phyloP scores from a whole-genome alignment of 176 grass and related monocot species.

The bread wheat (Triticum aestivum) region IWGSC_CS_RefSeq_v2.1 NC_057800.1:633331681-633332180 shows the following conservation, averaged over 20 bases:
- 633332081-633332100: too few species aligned
- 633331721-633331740: not conserved
- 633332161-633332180: too few species aligned
- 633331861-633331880: not conserved
- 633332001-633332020: not conserved
- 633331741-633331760: constrained; percentile 22
- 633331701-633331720: not conserved
- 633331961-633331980: too few species aligned
- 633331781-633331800: not conserved
- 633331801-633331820: constrained; percentile 23
- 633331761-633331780: not conserved
- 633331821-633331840: not conserved
- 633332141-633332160: too few species aligned
- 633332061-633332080: too few species aligned
- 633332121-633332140: too few species aligned
- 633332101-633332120: too few species aligned
- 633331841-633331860: not conserved
- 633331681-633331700: not conserved
- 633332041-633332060: too few species aligned
- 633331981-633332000: not conserved
- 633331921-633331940: too few species aligned
- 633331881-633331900: too few species aligned
- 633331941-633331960: too few species aligned
- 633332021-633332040: not conserved
- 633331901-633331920: too few species aligned